Evolutionary conservation across 2,329 filamentous ascomycete species (phyloP), one percentile per base, ranked within the genome.

Genomic region (Juglanconis juglandina): DNA sequence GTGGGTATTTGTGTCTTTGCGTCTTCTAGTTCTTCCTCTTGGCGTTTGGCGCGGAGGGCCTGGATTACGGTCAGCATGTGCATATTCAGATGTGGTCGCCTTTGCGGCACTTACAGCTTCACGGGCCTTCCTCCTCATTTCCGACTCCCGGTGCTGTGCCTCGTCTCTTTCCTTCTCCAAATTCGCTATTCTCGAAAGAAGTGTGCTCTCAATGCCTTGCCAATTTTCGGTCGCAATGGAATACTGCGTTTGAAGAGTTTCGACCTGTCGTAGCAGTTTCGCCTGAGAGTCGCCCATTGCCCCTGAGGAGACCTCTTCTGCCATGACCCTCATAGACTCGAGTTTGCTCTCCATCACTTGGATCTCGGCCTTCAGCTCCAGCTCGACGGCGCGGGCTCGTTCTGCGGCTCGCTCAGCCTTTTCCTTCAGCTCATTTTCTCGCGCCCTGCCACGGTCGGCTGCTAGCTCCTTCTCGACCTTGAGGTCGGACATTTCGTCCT

Each of bases 181-280:
- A 53, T 80, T 88, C 4, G 87, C 82, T 10, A 95, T 82, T 60
- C 93, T 86, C 30, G 91, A 86, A 54, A 94, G 83, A 37, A 99
- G 76, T 2, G 91, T 96, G 9, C 90, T 86, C 73, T 99, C 94
- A 63, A 99, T 96, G 0, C 92, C 91, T 71, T 97, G 93, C 95
- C 96, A 99, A 68, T 99, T 99, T 70, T 96, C 92, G 66, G 91
- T 95, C 1, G 95, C 95, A 58, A 96, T 87, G 1, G 92, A 87
- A 74, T 99, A 96, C 72, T 99, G 96, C 6, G 91, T 95, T 74
- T 99, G 95, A 42, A 99, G 77, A 0, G 91, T 97, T 77, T 99
- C 95, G 57, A 99, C 90, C 74, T 99, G 96, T 46, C 95, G 87
- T 48, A 98, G 80, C 46, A 98, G 80, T 73, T 97, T 98, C 48